Evolutionary conservation across 169 alveolate species (phyloP).

Genomic region (Haemoproteus tartakovskyi): DNA sequence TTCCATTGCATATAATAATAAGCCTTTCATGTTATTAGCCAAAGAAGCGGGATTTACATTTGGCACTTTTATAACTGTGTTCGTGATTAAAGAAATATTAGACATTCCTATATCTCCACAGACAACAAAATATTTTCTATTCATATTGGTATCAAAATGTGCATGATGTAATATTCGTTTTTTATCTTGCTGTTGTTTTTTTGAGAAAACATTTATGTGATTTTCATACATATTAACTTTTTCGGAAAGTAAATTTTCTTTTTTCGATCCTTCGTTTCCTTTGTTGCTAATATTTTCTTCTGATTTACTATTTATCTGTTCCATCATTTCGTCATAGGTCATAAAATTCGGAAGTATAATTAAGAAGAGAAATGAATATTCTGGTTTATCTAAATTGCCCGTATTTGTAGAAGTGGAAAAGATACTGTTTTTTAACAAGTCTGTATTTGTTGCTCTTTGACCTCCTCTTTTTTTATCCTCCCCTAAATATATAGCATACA

Average conservation of each 20-base stretch:
- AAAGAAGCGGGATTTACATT: conserved; percentile 39
- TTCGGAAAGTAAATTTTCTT: conserved; percentile 1
- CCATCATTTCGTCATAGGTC: conserved; percentile 23
- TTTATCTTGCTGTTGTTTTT: conserved; percentile 4
- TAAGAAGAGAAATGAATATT: conserved; percentile 19
- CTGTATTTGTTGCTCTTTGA: conserved; percentile 29
- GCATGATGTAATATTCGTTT: conserved; percentile 24
- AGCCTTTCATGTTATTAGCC: conserved; percentile 43
- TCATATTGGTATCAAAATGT: conserved; percentile 22
- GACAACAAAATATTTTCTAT: conserved; percentile 60
- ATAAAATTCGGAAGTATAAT: conserved; percentile 47
- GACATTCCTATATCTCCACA: conserved; percentile 62
- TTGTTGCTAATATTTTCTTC: neutral
- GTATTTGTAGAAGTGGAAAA: conserved; percentile 8
- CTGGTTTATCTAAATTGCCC: conserved; percentile 2
- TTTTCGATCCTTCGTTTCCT: conserved; percentile 11
- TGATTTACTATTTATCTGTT: neutral
- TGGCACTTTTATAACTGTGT: conserved; percentile 62
- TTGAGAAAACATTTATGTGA: conserved; percentile 56
- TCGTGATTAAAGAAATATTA: conserved; percentile 70
- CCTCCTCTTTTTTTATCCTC: conserved; percentile 36
- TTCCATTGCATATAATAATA: conserved; percentile 67
- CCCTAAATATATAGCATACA: conserved; percentile 55
- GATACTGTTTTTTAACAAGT: conserved; percentile 40
- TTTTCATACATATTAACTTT: conserved; percentile 45